Percentiles rank a stretch among this genome's conserved stretches.
Evolutionary conservation across 305 asterid species (phyloP).

Genomic region (Solanum hybrid): DNA sequence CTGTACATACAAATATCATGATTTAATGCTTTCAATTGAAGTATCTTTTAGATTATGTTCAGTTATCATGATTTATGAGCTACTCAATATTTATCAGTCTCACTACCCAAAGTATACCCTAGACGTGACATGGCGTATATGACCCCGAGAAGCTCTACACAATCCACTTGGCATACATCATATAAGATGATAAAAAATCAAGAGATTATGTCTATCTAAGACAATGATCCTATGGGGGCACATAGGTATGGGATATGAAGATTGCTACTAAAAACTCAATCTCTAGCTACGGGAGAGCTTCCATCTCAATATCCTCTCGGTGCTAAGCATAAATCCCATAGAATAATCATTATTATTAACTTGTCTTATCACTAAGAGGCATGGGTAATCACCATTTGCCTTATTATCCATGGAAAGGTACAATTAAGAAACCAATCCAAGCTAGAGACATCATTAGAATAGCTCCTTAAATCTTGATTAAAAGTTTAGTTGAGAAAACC

Average conservation of each 20-base stretch:
- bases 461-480: too few relatives aligned
- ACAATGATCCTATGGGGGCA: not conserved
- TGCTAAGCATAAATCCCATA: too few relatives aligned
- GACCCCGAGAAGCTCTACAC: not conserved
- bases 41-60: not conserved
- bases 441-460: too few relatives aligned
- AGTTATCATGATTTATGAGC: not conserved
- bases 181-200: too few relatives aligned
- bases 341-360: too few relatives aligned
- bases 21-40: not conserved
- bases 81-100: not conserved
- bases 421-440: too few relatives aligned
- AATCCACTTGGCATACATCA: not conserved
- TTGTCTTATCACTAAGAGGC: too few relatives aligned
- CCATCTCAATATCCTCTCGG: too few relatives aligned
- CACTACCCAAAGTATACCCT: not conserved
- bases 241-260: not conserved
- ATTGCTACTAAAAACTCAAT: not conserved
- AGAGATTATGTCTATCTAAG: not conserved
- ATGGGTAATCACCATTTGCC: too few relatives aligned
- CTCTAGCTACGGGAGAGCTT: not conserved
- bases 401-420: too few relatives aligned
- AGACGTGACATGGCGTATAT: not conserved
- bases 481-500: too few relatives aligned
- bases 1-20: not conserved